Percentiles rank a stretch among this genome's conserved stretches.
phyloP scores from a whole-genome alignment of 202 grass and related monocot genomes.

The Schoenoplectus triqueter region DNA sequence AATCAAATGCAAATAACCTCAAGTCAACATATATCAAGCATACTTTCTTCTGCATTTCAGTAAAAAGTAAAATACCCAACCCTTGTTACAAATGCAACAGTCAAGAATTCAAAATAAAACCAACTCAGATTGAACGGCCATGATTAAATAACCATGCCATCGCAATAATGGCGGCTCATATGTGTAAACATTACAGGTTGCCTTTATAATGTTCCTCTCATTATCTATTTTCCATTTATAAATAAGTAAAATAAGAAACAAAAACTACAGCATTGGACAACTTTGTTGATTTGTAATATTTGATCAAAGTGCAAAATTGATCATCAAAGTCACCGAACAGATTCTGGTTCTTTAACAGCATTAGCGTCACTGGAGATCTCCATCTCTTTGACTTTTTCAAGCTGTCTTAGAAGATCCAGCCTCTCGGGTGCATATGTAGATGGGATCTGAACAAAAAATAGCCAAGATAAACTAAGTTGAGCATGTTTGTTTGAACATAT shows the following conservation, averaged over 20 bases:
- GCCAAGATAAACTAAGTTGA: neutral
- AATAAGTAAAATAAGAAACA: neutral
- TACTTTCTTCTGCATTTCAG: neutral
- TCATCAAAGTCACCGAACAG: slow-evolving; percentile 29
- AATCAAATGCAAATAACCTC: neutral
- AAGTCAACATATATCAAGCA: neutral
- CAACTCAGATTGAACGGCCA: neutral
- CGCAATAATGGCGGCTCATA: neutral
- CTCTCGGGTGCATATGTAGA: slow-evolving; percentile 97
- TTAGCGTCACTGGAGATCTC: slow-evolving; percentile 51
- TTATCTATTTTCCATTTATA: neutral
- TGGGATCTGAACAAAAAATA: slow-evolving; percentile 69
- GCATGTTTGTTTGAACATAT: neutral
- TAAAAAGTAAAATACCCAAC: neutral
- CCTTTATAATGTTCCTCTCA: neutral
- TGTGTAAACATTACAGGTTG: neutral
- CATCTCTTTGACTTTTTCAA: slow-evolving; percentile 94
- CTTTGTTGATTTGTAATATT: slow-evolving; percentile 22
- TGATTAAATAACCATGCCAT: neutral
- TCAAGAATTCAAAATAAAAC: neutral
- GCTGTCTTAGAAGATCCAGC: slow-evolving; percentile 93
- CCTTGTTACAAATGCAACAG: neutral
- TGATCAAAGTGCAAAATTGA: slow-evolving; percentile 19
- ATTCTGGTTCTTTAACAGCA: slow-evolving; percentile 48
- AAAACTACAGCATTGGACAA: neutral